Percentiles rank a stretch among this genome's conserved stretches.
Conservation (phyloP, 768 basidiomycete genomes). For the Phlegmacium glaucopus region DNA sequence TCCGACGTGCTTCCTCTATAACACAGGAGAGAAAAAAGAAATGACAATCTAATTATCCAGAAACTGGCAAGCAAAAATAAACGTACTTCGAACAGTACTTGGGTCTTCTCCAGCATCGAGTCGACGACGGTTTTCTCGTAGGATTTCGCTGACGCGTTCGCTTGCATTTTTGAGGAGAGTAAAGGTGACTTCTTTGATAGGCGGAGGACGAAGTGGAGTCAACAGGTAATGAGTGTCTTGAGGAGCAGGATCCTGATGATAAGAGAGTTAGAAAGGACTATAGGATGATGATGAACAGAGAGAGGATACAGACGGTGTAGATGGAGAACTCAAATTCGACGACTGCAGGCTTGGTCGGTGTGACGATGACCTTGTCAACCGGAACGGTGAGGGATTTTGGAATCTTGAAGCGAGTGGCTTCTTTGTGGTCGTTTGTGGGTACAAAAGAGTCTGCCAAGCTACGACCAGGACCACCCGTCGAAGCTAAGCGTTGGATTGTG, state of each 20-base stretch:
- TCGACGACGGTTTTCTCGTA: conserved; percentile 18
- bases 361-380: neutral
- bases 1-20: too few relatives aligned
- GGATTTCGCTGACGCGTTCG: conserved; percentile 19
- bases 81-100: conserved; percentile 14
- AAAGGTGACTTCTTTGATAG: conserved; percentile 3
- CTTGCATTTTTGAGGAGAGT: conserved; percentile 14
- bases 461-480: too few relatives aligned
- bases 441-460: too few relatives aligned
- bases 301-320: conserved; percentile 3
- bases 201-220: conserved; percentile 3
- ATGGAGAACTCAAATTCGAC: conserved; percentile 5
- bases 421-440: too few relatives aligned
- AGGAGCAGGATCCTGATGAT: conserved; percentile 10
- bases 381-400: too few relatives aligned
- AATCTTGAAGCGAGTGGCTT: too few relatives aligned
- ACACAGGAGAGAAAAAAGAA: too few relatives aligned
- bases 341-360: neutral
- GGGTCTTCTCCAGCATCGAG: conserved; percentile 19
- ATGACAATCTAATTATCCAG: too few relatives aligned
- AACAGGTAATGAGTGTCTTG: neutral
- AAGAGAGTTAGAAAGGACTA: conserved; percentile 10
- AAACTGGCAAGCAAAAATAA: too few relatives aligned
- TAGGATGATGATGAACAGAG: neutral
- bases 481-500: too few relatives aligned